A percentile compares a stretch with the other conserved stretches of the same genome.
phyloP scores from a whole-genome alignment of 1,139 yeast species.

The Pichia sp. region DNA sequence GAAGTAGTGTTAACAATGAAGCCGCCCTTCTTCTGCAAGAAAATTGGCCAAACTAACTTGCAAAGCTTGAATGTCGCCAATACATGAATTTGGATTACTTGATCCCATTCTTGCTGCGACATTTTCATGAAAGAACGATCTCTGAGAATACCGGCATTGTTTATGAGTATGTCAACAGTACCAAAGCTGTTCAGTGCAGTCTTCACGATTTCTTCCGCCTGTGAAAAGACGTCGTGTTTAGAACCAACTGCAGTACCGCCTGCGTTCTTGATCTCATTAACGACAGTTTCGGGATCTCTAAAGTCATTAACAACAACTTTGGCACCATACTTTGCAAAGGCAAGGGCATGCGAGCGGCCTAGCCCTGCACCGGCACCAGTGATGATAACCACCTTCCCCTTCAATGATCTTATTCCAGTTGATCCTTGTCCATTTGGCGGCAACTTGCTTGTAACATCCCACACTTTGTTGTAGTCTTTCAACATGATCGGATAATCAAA shows the following conservation, averaged over 20 bases:
- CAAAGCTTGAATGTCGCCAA: slow-evolving; percentile 76
- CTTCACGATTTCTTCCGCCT: slow-evolving; percentile 70
- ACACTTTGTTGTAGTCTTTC: slow-evolving; percentile 53
- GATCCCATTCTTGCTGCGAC: slow-evolving; percentile 78
- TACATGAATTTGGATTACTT: slow-evolving; percentile 77
- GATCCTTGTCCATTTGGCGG: slow-evolving; percentile 55
- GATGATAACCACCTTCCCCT: slow-evolving; percentile 79
- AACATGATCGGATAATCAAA: slow-evolving; percentile 59
- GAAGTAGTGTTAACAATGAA: slow-evolving; percentile 84
- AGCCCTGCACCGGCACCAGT: slow-evolving; percentile 97
- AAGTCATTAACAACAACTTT: slow-evolving; percentile 93
- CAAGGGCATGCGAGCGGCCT: slow-evolving; percentile 83
- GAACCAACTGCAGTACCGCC: slow-evolving; percentile 88
- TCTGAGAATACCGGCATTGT: slow-evolving; percentile 92
- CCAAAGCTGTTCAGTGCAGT: slow-evolving; percentile 77
- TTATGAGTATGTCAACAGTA: slow-evolving; percentile 75
- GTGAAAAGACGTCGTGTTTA: slow-evolving; percentile 70
- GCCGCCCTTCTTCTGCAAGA: slow-evolving; percentile 72
- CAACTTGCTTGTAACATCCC: slow-evolving; percentile 43
- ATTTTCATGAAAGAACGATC: slow-evolving; percentile 85
- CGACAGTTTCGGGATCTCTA: slow-evolving; percentile 66
- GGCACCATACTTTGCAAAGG: slow-evolving; percentile 88
- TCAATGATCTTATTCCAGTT: slow-evolving; percentile 46
- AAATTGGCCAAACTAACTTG: slow-evolving; percentile 90
- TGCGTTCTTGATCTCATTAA: slow-evolving; percentile 59